Base-by-base conservation (phyloP, 805 yeast genomes). In the Suhomyces kilbournensis region DNA sequence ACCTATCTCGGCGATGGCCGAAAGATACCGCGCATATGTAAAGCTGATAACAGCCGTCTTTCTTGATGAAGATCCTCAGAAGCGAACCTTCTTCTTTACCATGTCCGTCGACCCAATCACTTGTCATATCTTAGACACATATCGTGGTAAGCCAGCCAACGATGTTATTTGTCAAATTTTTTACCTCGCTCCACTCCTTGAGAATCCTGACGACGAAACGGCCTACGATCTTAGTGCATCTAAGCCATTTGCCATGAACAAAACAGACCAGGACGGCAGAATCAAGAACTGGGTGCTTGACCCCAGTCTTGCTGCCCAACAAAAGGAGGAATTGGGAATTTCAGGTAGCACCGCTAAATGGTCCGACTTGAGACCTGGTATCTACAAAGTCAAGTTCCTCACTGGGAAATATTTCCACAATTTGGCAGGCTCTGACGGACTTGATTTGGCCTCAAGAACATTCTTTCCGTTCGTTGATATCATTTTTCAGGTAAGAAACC, bases 391-490 rank as follows among this genome's bases (percentile, higher is more conserved):
- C 61, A 76, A 88, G 59, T 92, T 90, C 65, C 83, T 85, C 49
- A 88, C 96, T 0, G 85, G 85, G 3, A 78, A 80, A 38, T 90
- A 90, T 64, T 84, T 88, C 52, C 62, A 60, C 34, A 59, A 58
- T 10, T 60, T 70, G 34, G 56, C 54, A 39, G 58, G 53, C 26
- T 63, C 59, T 46, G 53, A 49, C 8, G 40, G 44, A 7, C 20
- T 40, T 15, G 47, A 25, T 14, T 50, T 56, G 42, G 56, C 59
- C 3, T 68, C 70, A 52, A 70, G 76, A 52, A 85, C 91, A 1
- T 91, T 91, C 65, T 92, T 91, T 75, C 97, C 97, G 0, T 86
- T 80, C 63, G 90, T 91, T 7, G 97, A 92, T 54, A 88, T 92
- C 39, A 75, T 78, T 0, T 92, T 92, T 64, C 79, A 79, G 28